phyloP scores from a whole-genome alignment of 768 basidiomycete species.

The Mycena vulgaris region DNA sequence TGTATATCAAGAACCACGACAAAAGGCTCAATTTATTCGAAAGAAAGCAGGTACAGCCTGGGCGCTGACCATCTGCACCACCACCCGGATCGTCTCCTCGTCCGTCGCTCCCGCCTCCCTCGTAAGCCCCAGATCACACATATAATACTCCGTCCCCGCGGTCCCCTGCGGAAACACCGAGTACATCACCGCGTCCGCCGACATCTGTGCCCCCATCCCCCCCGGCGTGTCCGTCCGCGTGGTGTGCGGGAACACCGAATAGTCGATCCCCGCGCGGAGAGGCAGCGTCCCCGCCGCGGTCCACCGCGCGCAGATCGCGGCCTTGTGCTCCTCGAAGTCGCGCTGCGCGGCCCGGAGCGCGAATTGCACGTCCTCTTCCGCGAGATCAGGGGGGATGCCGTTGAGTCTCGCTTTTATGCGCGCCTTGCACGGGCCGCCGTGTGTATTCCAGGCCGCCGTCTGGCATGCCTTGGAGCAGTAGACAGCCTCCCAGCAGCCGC shows the following conservation, averaged over 20 bases:
- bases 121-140: constrained; percentile 30
- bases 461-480: constrained; percentile 29
- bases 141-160: constrained; percentile 19
- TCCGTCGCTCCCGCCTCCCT: neutral
- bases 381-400: constrained; percentile 8
- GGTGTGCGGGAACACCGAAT: constrained; percentile 15
- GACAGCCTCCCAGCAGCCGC: constrained; percentile 10
- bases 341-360: constrained; percentile 24
- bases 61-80: constrained; percentile 19
- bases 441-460: constrained; percentile 1
- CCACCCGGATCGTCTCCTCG: constrained; percentile 14
- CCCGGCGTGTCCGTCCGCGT: neutral
- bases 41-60: constrained; percentile 28
- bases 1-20: no score
- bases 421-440: neutral
- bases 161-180: constrained; percentile 2
- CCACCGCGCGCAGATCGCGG: constrained; percentile 10
- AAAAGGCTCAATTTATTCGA: constrained; percentile 5
- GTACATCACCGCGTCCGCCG: constrained; percentile 22
- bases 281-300: constrained; percentile 14
- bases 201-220: neutral
- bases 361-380: constrained; percentile 16
- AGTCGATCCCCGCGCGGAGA: constrained; percentile 28
- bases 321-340: constrained; percentile 29
- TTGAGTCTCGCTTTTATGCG: neutral